Evolutionary conservation across 805 yeast species (phyloP).

Genomic region (Wickerhamiella sorbophila): DNA sequence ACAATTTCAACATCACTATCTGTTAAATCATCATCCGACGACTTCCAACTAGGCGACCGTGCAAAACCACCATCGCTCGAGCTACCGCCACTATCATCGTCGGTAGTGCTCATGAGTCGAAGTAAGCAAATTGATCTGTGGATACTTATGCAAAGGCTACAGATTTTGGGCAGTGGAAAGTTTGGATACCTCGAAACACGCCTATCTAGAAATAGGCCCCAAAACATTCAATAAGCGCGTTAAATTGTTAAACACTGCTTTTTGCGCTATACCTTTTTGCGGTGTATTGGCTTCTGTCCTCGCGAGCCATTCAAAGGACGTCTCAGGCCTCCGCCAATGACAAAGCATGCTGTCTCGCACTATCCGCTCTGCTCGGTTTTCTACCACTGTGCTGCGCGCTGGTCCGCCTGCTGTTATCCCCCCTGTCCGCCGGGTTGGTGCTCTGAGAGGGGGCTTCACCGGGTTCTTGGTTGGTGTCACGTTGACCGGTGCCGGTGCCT

Average conservation of each 20-base stretch:
- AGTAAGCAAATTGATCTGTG: background rate
- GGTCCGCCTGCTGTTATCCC: conserved; percentile 1
- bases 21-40: background rate
- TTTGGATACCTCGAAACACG: no score
- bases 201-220: no score
- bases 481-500: conserved; percentile 58
- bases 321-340: conserved; percentile 3
- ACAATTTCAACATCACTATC: background rate
- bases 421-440: conserved; percentile 10
- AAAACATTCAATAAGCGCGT: no score
- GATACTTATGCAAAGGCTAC: background rate
- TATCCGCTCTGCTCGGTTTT: conserved; percentile 1
- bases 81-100: background rate
- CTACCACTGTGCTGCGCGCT: background rate
- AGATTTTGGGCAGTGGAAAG: no score
- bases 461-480: conserved; percentile 73
- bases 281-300: no score
- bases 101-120: background rate
- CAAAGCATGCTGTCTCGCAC: conserved; percentile 5
- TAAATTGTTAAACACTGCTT: no score
- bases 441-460: conserved; percentile 32
- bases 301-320: no score
- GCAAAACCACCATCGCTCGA: background rate
- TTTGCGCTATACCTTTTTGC: no score
- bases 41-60: background rate